A percentile compares a stretch with the other conserved stretches of the same genome.
Evolutionary conservation across 2,329 filamentous ascomycete genomes (phyloP).

Genomic region (Graphilbum sp.): DNA sequence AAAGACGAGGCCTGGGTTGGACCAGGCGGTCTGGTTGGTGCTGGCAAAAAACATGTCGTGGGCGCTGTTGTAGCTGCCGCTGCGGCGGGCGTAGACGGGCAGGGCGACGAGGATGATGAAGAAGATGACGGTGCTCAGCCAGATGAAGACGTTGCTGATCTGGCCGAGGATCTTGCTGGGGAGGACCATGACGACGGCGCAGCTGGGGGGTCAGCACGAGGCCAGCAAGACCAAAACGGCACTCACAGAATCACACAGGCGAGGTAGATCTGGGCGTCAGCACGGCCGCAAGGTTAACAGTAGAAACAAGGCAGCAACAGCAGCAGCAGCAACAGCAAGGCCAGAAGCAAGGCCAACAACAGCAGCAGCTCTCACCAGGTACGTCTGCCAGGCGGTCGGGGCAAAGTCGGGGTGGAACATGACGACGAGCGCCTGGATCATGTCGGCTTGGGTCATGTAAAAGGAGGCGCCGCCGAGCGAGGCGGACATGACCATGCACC

Average conservation of each 20-base stretch:
- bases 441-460: slow-evolving; percentile 4
- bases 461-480: slow-evolving; percentile 3
- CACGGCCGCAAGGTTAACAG: no score
- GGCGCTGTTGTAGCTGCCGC: not conserved
- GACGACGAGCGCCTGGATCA: slow-evolving; percentile 4
- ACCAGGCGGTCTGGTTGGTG: slow-evolving; percentile 1
- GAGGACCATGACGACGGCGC: slow-evolving; percentile 2
- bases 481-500: slow-evolving; percentile 5
- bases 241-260: slow-evolving; percentile 1
- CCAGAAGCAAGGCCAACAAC: no score
- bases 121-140: slow-evolving; percentile 1
- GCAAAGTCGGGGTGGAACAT: slow-evolving; percentile 2
- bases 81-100: not conserved
- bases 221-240: not conserved
- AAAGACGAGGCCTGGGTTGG: slow-evolving; percentile 3
- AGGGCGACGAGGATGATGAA: slow-evolving; percentile 2
- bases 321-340: no score
- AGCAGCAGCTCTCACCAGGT: not conserved
- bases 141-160: slow-evolving; percentile 3
- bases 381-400: slow-evolving; percentile 1
- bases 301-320: not conserved
- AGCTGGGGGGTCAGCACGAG: no score
- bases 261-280: slow-evolving; percentile 1
- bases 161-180: slow-evolving; percentile 2
- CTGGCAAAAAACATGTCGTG: slow-evolving; percentile 2